A percentile compares a stretch with the other conserved stretches of the same genome.
Evolutionary conservation across 768 basidiomycete genomes (phyloP).

Genomic region (Serendipita vermifera): DNA sequence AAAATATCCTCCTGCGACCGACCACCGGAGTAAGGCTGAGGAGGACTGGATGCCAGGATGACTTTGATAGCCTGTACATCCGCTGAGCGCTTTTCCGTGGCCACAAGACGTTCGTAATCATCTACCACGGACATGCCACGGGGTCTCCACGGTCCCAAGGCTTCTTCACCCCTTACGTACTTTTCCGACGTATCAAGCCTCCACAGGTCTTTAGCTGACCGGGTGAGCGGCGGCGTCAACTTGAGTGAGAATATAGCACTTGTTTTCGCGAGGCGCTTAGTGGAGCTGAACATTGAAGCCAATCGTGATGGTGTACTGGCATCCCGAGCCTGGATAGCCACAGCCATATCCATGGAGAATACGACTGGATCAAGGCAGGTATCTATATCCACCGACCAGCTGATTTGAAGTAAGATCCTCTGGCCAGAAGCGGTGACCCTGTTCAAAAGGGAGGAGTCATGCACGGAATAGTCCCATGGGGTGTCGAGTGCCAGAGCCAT

Average conservation of each 20-base stretch:
- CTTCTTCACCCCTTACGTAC: constrained; percentile 88
- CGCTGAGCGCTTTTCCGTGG: constrained; percentile 59
- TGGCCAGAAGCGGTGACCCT: constrained; percentile 67
- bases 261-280: constrained; percentile 62
- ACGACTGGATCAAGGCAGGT: constrained; percentile 74
- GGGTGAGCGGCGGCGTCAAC: constrained; percentile 70
- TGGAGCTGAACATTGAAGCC: constrained; percentile 60
- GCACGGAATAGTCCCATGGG: constrained; percentile 91
- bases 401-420: constrained; percentile 64
- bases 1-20: constrained; percentile 56
- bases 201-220: constrained; percentile 85
- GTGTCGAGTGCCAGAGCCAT: constrained; percentile 74
- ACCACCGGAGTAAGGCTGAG: constrained; percentile 39
- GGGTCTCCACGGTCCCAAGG: constrained; percentile 70
- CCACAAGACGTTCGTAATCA: constrained; percentile 63
- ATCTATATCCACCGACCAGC: constrained; percentile 70
- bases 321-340: constrained; percentile 74
- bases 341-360: constrained; percentile 76
- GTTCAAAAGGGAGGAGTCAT: constrained; percentile 76
- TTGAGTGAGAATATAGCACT: constrained; percentile 75
- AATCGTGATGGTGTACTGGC: constrained; percentile 72
- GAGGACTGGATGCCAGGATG: constrained; percentile 38
- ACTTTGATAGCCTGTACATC: constrained; percentile 85
- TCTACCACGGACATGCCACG: constrained; percentile 81
- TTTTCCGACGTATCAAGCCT: constrained; percentile 88